phyloP scores from a whole-genome alignment of 768 basidiomycete genomes.

The Agrocybe pediades region DNA sequence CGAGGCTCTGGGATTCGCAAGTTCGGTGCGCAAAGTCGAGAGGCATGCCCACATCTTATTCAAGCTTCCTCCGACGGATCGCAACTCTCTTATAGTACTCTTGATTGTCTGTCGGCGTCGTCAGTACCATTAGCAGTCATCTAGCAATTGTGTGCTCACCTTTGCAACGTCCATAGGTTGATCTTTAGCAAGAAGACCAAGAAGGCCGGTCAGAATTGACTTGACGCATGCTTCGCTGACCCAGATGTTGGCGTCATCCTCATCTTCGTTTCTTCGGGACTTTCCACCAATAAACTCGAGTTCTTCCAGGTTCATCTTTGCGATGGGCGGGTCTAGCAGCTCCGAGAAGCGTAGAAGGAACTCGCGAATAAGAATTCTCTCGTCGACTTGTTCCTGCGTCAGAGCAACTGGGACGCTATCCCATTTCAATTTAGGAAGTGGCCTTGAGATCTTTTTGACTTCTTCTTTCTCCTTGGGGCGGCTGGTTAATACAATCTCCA shows the following conservation, averaged over 20 bases:
- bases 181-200: constrained; percentile 53
- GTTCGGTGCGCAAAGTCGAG: constrained; percentile 42
- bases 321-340: constrained; percentile 42
- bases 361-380: constrained; percentile 73
- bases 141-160: constrained; percentile 25
- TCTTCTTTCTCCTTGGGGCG: constrained; percentile 1
- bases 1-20: constrained; percentile 10
- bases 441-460: constrained; percentile 8
- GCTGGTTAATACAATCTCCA: not conserved
- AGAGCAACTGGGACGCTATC: constrained; percentile 44
- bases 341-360: constrained; percentile 67
- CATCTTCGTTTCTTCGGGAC: constrained; percentile 30
- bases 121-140: constrained; percentile 1
- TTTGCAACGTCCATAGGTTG: constrained; percentile 37
- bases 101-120: constrained; percentile 37
- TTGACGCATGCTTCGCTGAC: constrained; percentile 67
- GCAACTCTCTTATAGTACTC: constrained; percentile 52
- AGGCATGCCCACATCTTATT: constrained; percentile 66
- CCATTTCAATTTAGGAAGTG: constrained; percentile 57
- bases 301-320: constrained; percentile 58
- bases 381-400: constrained; percentile 48
- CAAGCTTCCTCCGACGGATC: constrained; percentile 53
- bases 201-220: constrained; percentile 60
- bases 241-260: constrained; percentile 53
- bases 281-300: constrained; percentile 56